Conservation (phyloP, 345 rosid species). For the Adansonia digitata region DNA sequence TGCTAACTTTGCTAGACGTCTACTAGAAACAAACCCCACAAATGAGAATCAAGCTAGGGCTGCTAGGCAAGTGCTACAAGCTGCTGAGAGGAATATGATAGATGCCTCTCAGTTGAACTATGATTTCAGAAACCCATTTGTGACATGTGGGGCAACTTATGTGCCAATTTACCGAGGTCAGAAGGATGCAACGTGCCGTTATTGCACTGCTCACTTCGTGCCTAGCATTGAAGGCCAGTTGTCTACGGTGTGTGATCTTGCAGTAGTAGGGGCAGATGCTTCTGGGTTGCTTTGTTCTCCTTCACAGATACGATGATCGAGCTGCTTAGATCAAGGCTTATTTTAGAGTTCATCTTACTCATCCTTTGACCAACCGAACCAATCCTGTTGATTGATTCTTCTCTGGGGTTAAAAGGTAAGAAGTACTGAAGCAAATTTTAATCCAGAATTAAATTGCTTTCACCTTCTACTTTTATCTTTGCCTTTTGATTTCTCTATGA, state of each 20-base stretch:
- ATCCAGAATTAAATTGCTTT: constrained; percentile 13
- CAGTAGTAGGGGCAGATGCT: constrained; percentile 88
- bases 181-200: constrained; percentile 75
- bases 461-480: neutral
- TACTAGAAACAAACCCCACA: constrained; percentile 68
- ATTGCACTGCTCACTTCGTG: constrained; percentile 73
- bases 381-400: neutral
- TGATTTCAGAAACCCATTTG: constrained; percentile 90
- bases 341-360: constrained; percentile 16
- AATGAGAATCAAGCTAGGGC: constrained; percentile 65
- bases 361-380: constrained; percentile 5
- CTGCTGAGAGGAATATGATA: constrained; percentile 67
- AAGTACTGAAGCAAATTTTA: constrained; percentile 18
- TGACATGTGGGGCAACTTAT: constrained; percentile 77
- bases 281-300: constrained; percentile 88
- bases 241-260: constrained; percentile 81
- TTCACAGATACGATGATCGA: constrained; percentile 61
- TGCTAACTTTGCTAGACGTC: constrained; percentile 69
- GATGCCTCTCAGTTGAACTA: constrained; percentile 66
- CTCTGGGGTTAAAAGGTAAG: constrained; percentile 27
- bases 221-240: constrained; percentile 62
- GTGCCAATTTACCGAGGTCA: constrained; percentile 90
- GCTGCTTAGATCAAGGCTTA: constrained; percentile 4
- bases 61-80: constrained; percentile 74
- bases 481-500: neutral